Evolutionary conservation across 2,329 filamentous ascomycete genomes (phyloP).

Genomic region (Pseudocercospora macadamiae): DNA sequence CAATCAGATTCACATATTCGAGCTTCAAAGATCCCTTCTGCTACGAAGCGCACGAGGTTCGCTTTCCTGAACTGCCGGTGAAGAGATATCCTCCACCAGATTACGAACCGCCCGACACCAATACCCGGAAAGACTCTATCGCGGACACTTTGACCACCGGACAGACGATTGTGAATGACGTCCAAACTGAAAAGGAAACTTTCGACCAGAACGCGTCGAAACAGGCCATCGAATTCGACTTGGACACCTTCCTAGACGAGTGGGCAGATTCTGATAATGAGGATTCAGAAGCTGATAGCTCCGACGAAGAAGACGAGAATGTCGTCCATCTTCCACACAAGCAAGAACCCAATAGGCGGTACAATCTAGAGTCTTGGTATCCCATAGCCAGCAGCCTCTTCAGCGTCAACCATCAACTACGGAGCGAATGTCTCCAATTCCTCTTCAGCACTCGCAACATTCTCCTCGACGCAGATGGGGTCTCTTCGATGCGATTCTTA

Average conservation of each 20-base stretch:
- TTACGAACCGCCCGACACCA: background rate
- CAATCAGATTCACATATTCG: background rate
- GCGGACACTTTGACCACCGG: background rate
- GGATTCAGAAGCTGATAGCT: background rate
- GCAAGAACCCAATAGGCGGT: background rate
- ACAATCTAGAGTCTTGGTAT: background rate
- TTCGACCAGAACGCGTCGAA: background rate
- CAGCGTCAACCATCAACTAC: background rate
- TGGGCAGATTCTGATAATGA: background rate
- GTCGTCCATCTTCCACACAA: background rate
- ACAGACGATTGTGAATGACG: background rate
- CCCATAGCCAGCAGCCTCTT: background rate
- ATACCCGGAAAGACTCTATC: background rate
- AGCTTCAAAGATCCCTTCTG: background rate
- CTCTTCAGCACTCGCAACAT: slow-evolving; percentile 6
- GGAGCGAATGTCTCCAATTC: background rate
- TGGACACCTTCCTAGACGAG: background rate
- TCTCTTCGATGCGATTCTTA: slow-evolving; percentile 4
- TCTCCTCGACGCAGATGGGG: slow-evolving; percentile 9
- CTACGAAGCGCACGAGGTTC: background rate
- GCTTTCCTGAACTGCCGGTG: slow-evolving; percentile 4
- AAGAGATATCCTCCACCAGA: slow-evolving; percentile 6
- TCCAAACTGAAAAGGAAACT: background rate
- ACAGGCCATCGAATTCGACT: background rate
- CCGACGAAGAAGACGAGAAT: slow-evolving; percentile 2